A percentile compares a stretch with the other conserved stretches of the same genome.
Evolutionary conservation across 495 filamentous ascomycete species (phyloP).

Genomic region (Talaromyces thailandensis): DNA sequence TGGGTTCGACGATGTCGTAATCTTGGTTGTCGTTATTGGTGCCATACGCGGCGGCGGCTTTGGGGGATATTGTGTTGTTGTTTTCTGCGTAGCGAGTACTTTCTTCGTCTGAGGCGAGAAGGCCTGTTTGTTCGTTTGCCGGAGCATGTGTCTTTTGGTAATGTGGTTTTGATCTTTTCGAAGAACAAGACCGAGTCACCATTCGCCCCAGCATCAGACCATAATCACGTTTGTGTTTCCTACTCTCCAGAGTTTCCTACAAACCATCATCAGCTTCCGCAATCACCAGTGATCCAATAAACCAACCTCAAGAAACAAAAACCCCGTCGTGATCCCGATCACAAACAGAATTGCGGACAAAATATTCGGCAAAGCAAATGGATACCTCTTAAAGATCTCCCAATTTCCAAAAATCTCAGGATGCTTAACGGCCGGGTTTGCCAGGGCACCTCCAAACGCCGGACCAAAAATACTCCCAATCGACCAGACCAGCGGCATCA

Average conservation of each 20-base stretch:
- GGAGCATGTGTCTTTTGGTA: conserved; percentile 8
- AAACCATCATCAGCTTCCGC: conserved; percentile 8
- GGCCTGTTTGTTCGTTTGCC: conserved; percentile 29
- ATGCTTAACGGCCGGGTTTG: conserved; percentile 62
- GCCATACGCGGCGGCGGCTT: background rate
- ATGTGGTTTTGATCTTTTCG: conserved; percentile 11
- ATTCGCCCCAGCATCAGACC: conserved; percentile 56
- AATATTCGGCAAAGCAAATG: conserved; percentile 77
- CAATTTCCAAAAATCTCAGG: conserved; percentile 58
- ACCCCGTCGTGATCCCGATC: conserved; percentile 58
- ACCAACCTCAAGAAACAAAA: conserved; percentile 56
- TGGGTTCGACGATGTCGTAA: background rate
- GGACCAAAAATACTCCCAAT: conserved; percentile 85
- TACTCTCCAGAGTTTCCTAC: conserved; percentile 66
- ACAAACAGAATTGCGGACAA: conserved; percentile 63
- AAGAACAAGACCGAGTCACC: conserved; percentile 22
- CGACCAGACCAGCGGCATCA: conserved; percentile 79
- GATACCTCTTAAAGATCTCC: conserved; percentile 60
- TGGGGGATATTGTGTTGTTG: background rate
- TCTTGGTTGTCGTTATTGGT: background rate
- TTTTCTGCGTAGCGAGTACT: background rate
- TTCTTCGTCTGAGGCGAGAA: conserved; percentile 3
- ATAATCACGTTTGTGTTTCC: conserved; percentile 54
- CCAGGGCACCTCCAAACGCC: conserved; percentile 75
- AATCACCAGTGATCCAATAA: background rate